Percentiles rank a stretch among this genome's conserved stretches.
Conservation (phyloP, 2,329 filamentous ascomycete genomes). For the Trichoderma aggressivum region DNA sequence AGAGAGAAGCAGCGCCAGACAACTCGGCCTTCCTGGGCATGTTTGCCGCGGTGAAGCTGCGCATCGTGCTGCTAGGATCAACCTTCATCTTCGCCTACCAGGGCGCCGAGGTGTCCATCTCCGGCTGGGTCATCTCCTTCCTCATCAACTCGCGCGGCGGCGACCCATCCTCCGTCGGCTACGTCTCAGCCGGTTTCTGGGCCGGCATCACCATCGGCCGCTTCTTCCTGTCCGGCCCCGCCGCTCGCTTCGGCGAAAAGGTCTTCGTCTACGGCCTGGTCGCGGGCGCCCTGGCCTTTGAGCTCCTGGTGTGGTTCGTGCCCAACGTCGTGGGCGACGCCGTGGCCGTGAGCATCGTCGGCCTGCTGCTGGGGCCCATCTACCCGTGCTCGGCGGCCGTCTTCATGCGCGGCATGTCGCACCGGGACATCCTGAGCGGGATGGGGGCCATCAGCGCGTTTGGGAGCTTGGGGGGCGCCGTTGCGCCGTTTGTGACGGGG, state of each 20-base stretch:
- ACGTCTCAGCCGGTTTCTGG: constrained; percentile 72
- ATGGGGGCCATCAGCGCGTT: constrained; percentile 68
- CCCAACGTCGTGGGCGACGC: constrained; percentile 71
- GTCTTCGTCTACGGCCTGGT: constrained; percentile 62
- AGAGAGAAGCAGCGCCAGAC: constrained; percentile 23
- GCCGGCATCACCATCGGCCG: constrained; percentile 73
- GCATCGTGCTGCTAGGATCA: constrained; percentile 68
- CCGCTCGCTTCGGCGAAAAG: constrained; percentile 67
- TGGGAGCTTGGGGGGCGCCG: constrained; percentile 64
- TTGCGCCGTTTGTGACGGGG: constrained; percentile 64
- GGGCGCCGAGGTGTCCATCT: constrained; percentile 78
- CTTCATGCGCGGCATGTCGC: constrained; percentile 58
- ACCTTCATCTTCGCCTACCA: constrained; percentile 85
- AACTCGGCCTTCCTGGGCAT: constrained; percentile 39
- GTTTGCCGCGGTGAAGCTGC: constrained; percentile 47
- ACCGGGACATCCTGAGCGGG: constrained; percentile 58
- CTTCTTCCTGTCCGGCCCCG: constrained; percentile 65
- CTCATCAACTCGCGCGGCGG: constrained; percentile 70
- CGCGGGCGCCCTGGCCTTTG: constrained; percentile 60
- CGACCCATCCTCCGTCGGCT: constrained; percentile 68
- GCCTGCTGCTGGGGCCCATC: constrained; percentile 72
- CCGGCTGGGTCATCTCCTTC: constrained; percentile 84
- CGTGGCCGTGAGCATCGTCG: constrained; percentile 66
- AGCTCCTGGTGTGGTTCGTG: constrained; percentile 75
- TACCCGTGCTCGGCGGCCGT: constrained; percentile 70